Base-by-base conservation (phyloP, 2,329 filamentous ascomycete genomes). In the Aureobasidium melanogenum region DNA sequence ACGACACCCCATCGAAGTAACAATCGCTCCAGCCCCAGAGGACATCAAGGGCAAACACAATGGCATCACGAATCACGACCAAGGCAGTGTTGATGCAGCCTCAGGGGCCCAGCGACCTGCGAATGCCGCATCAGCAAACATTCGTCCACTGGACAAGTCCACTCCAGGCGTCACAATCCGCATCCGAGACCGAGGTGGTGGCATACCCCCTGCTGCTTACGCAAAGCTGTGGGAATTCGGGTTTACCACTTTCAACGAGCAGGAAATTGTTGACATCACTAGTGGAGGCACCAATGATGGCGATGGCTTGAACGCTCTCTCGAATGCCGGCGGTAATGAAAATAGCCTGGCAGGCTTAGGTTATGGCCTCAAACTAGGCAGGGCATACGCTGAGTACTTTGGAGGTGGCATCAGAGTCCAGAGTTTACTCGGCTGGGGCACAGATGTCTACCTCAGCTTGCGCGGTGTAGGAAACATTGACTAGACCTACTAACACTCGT, bases 351-450 rank as follows among this genome's bases (percentile, higher is more conserved):
- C 94, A 0, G 94, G 94, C 0, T 75, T 99, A 52, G 94, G 94
- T 1, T 99, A 99, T 72, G 0, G 64, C n/a, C 72, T 99, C 64
- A 94, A 94, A 1, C 76, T 99, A 24, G 91, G 91, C 58, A 82
- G 94, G 64, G 93, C 94, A 0, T 99, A 99, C 71, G 94, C 94
- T 0, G 93, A 99, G 77, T 99, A 97, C 69, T 99, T 99, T 78
- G 94, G 94, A 2, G 94, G 94, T 0, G 92, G 92, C 2, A 94
- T 99, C 62, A 87, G 87, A 5, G 87, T 99, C n/a, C 93, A 99
- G 80, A 97, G 91, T 72, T 75, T 97, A 50, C 94, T 91, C 78
- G 93, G 94, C 4, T 99, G 94, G 94, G 94, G 86, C 0, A 86
- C 84, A 3, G 84, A 87, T 75, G 84, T 86, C 1, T 87, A 87